Percentiles rank a stretch among this genome's conserved stretches.
Conservation (phyloP, 352 stramenopile species). For the Lagenidium giganteum region DNA sequence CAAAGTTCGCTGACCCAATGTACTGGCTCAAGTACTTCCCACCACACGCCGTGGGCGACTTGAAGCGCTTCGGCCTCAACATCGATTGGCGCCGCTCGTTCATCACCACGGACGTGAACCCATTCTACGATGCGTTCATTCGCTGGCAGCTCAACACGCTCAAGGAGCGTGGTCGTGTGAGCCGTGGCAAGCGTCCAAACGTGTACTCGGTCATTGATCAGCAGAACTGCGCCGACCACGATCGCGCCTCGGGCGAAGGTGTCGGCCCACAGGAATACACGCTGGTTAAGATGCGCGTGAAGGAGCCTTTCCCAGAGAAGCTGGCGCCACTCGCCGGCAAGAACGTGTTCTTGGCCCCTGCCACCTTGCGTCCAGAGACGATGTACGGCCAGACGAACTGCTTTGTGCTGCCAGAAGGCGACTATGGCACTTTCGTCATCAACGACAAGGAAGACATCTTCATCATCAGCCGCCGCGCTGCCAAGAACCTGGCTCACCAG, state of each 20-base stretch:
- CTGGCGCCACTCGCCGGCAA: slow-evolving; percentile 74
- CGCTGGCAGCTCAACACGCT: slow-evolving; percentile 99
- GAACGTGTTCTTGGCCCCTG: slow-evolving; percentile 96
- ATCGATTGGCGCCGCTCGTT: slow-evolving; percentile 99
- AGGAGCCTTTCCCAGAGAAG: slow-evolving; percentile 77
- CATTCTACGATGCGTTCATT: slow-evolving; percentile 99
- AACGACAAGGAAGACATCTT: slow-evolving; percentile 93
- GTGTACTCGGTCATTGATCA: slow-evolving; percentile 98
- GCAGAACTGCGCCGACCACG: slow-evolving; percentile 99
- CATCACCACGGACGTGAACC: slow-evolving; percentile 99
- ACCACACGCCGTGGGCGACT: slow-evolving; percentile 93
- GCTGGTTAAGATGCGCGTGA: slow-evolving; percentile 96
- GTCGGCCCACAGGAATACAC: slow-evolving; percentile 99
- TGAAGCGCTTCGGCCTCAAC: slow-evolving; percentile 96
- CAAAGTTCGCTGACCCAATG: slow-evolving; percentile 95
- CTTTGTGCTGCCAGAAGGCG: slow-evolving; percentile 98
- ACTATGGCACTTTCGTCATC: slow-evolving; percentile 98
- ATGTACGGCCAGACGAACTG: slow-evolving; percentile 99
- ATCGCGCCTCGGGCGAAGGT: slow-evolving; percentile 97
- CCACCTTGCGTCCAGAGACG: slow-evolving; percentile 98
- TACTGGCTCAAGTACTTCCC: slow-evolving; percentile 99
- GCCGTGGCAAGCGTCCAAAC: slow-evolving; percentile 97
- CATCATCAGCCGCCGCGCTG: slow-evolving; percentile 92
- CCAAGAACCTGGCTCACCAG: slow-evolving; percentile 95
- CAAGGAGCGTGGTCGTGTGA: slow-evolving; percentile 84